These are phyloP conservation scores for Kodamaea hsintzibuensis DNA, from an alignment of 805 yeast genomes.

Conservation along the genomic window DNA sequence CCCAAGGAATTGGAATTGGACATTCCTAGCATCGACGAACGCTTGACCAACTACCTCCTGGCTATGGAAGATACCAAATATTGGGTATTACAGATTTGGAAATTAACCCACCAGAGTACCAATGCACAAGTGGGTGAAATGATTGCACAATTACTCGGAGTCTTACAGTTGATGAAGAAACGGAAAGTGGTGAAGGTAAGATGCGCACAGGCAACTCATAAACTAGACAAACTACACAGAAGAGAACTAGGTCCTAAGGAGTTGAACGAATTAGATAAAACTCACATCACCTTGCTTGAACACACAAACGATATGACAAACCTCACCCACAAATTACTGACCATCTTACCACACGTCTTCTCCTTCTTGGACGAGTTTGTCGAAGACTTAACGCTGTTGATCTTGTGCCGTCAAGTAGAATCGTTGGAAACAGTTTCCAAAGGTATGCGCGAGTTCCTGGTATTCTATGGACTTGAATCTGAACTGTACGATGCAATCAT, in stretches of 20 bases:
- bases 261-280: constrained; percentile 7
- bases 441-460: constrained; percentile 21
- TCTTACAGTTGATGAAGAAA: constrained; percentile 43
- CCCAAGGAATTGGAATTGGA: constrained; percentile 35
- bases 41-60: constrained; percentile 26
- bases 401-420: constrained; percentile 40
- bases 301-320: constrained; percentile 7
- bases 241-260: constrained; percentile 17
- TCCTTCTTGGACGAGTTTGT: constrained; percentile 50
- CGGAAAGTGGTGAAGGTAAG: constrained; percentile 26
- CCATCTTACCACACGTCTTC: constrained; percentile 48
- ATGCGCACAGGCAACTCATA: constrained; percentile 16
- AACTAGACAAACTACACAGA: constrained; percentile 39
- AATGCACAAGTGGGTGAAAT: constrained; percentile 39
- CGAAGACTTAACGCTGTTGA: constrained; percentile 39
- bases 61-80: constrained; percentile 18
- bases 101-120: constrained; percentile 27
- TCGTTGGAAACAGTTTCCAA: constrained; percentile 29
- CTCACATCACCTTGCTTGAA: constrained; percentile 1
- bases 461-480: constrained; percentile 28
- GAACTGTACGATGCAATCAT: constrained; percentile 9
- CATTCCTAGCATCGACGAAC: constrained; percentile 25
- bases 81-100: constrained; percentile 22
- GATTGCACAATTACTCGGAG: constrained; percentile 35
- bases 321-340: constrained; percentile 28